phyloP scores from a whole-genome alignment of 805 yeast species.

The Nakazawaea wyomingensis region DNA sequence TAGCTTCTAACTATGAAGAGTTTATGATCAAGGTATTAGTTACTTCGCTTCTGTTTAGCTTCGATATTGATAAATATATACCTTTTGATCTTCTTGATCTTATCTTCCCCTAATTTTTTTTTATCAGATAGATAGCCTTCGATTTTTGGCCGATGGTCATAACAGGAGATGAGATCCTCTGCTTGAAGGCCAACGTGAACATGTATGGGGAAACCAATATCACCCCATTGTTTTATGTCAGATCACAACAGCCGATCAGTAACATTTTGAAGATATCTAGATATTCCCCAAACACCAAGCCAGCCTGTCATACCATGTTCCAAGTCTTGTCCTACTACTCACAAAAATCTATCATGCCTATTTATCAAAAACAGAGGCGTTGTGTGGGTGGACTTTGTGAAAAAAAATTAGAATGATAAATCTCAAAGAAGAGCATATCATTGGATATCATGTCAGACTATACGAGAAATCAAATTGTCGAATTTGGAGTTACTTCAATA shows the following conservation, averaged over 20 bases:
- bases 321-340: too few relatives aligned
- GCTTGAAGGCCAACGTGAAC: not conserved
- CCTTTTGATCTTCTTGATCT: slow-evolving; percentile 9
- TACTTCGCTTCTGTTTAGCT: not conserved
- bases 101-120: slow-evolving; percentile 1
- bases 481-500: slow-evolving; percentile 19
- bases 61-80: too few relatives aligned
- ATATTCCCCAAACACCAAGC: too few relatives aligned
- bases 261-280: too few relatives aligned
- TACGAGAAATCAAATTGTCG: slow-evolving; percentile 20
- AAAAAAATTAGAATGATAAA: too few relatives aligned
- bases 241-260: not conserved
- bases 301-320: too few relatives aligned
- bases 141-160: slow-evolving; percentile 1
- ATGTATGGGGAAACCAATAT: not conserved
- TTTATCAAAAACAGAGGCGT: not conserved
- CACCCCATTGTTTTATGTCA: not conserved
- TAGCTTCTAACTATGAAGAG: too few relatives aligned
- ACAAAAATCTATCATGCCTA: too few relatives aligned
- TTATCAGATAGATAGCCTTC: not conserved
- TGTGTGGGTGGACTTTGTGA: too few relatives aligned
- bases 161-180: not conserved
- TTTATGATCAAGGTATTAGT: too few relatives aligned
- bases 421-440: not conserved
- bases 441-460: slow-evolving; percentile 7